Base-by-base conservation (phyloP, 306 rosid genomes). In the Senna tora region DNA sequence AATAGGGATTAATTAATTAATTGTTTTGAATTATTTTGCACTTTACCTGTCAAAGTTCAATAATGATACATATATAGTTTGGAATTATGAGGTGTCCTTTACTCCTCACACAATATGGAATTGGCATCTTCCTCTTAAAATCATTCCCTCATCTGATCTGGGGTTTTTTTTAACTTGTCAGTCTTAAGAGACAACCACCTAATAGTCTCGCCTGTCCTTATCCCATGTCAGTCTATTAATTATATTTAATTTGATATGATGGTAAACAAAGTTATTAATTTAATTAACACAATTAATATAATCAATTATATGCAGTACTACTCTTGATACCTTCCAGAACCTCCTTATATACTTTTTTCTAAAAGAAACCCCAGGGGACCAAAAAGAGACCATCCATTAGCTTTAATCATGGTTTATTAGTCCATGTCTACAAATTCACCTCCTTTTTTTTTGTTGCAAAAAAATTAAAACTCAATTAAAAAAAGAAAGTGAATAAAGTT, bases 1-100 rank as follows among this genome's bases (percentile, higher is more conserved):
- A 77, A 57, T 51, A 14, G 80, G 79, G 72, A 52, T 25, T 25
- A 25, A 25, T 25, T n/a, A n/a, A n/a, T n/a, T n/a, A 1, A 11
- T 83, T 80, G 68, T 74, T 77, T 60, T 62, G 76, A 78, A 79
- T 63, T 75, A 73, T 68, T 77, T 60, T 54, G 74, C 77, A 30
- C 54, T 75, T 77, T 75, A 65, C 76, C 76, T 69, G 78, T 83
- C 75, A 75, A 85, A 73, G 71, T 72, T 80, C 78, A 82, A 80
- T 81, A 84, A 82, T 84, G 46, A 61, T 57, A 25, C 9, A 71
- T 72, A 25, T 7, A 71, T 72, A 68, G 79, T 81, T 58, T 73
- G 64, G 79, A 74, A 71, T 71, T 81, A 75, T 70, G 73, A 75
- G 76, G 34, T 73, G 82, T 71, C 65, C 72, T 77, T 75, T 11